phyloP scores from a whole-genome alignment of 352 stramenopile species.

The Pythium oligandrum region DNA sequence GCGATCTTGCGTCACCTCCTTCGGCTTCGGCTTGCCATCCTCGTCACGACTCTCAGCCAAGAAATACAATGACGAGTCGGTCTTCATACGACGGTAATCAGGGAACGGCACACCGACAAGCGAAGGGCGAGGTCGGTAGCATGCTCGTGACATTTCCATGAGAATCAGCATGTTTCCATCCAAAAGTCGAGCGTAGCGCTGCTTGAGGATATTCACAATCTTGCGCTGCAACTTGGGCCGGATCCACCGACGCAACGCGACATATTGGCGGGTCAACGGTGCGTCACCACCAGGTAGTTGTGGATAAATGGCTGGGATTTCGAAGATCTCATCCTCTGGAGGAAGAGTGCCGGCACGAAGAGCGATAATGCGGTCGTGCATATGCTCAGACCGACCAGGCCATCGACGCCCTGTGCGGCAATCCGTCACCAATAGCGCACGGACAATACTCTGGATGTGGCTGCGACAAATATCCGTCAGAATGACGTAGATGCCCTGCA shows the following conservation, averaged over 20 bases:
- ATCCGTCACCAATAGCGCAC: slow-evolving; percentile 43
- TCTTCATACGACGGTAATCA: slow-evolving; percentile 16
- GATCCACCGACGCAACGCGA: slow-evolving; percentile 44
- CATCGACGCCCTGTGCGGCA: slow-evolving; percentile 31
- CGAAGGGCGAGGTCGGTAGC: slow-evolving; percentile 16
- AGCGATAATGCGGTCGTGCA: slow-evolving; percentile 19
- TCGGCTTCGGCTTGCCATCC: slow-evolving; percentile 4
- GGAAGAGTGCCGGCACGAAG: slow-evolving; percentile 15
- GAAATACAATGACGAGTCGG: slow-evolving; percentile 34
- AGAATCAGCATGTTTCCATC: slow-evolving; percentile 32
- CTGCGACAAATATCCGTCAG: slow-evolving; percentile 50
- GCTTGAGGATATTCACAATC: slow-evolving; percentile 36
- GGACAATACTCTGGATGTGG: slow-evolving; percentile 51
- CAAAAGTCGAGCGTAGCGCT: slow-evolving; percentile 40
- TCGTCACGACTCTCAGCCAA: slow-evolving; percentile 24
- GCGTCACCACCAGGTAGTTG: slow-evolving; percentile 5
- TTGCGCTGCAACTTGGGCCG: slow-evolving; percentile 34
- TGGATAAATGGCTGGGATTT: neutral
- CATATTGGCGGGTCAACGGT: slow-evolving; percentile 36
- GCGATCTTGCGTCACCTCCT: slow-evolving; percentile 1
- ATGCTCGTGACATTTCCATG: slow-evolving; percentile 15
- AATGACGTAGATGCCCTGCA: slow-evolving; percentile 41
- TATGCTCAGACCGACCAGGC: slow-evolving; percentile 17
- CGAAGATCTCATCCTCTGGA: neutral
- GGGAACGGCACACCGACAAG: slow-evolving; percentile 38